Conservation (phyloP, 2,329 filamentous ascomycete genomes). For the Alternaria sp. region DNA sequence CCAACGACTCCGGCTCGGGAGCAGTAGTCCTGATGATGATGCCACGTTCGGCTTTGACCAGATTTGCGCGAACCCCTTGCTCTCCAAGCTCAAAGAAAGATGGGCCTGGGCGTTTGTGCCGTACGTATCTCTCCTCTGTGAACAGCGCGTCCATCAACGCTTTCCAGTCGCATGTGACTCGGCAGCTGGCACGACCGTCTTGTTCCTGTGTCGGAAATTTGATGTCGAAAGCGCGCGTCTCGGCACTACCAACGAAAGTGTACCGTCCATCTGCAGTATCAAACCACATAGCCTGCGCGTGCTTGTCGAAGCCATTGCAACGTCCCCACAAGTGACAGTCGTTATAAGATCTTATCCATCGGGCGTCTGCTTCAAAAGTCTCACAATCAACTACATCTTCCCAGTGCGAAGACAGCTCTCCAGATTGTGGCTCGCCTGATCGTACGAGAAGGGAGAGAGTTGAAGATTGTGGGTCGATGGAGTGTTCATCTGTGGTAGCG, state of each 20-base stretch:
- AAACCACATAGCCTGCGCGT: not conserved
- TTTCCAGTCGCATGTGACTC: not conserved
- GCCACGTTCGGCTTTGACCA: not conserved
- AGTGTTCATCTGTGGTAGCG: not conserved
- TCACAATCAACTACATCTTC: no score
- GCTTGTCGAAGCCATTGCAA: not conserved
- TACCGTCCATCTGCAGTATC: not conserved
- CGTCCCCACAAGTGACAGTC: no score
- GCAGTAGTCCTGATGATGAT: not conserved
- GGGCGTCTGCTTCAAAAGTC: no score
- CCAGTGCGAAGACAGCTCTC: no score
- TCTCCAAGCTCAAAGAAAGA: not conserved
- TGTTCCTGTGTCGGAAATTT: not conserved
- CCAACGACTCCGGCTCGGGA: not conserved
- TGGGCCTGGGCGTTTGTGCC: not conserved
- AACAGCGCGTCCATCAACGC: not conserved
- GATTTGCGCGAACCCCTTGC: not conserved
- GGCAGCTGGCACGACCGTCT: not conserved
- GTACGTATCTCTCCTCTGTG: not conserved
- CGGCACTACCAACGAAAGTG: not conserved
- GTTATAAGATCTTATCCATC: no score
- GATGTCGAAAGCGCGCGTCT: not conserved
- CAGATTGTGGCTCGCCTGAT: no score
- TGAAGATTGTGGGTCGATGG: not conserved
- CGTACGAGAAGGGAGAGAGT: not conserved